These are phyloP conservation scores for Phytophthora kernoviae DNA, from an alignment of 352 stramenopile genomes.

Conservation along the genomic window DNA sequence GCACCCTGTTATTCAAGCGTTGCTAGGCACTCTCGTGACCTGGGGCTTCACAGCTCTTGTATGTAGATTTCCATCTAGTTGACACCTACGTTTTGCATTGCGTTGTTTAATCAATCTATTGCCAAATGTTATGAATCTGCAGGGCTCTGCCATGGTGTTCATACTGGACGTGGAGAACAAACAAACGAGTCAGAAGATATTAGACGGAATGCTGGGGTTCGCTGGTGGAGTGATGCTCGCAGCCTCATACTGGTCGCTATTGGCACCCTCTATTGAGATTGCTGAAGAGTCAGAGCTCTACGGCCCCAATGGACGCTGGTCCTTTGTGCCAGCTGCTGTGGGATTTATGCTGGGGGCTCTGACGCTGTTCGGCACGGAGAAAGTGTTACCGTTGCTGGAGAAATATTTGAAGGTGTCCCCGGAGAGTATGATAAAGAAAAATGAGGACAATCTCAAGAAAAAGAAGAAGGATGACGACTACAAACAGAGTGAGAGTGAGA, in stretches of 20 bases:
- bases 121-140: no score
- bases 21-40: conserved; percentile 83
- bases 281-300: conserved; percentile 81
- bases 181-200: conserved; percentile 77
- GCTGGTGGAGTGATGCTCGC: conserved; percentile 91
- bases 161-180: conserved; percentile 83
- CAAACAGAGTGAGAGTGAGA: conserved; percentile 39
- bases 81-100: no score
- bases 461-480: conserved; percentile 32
- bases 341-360: conserved; percentile 81
- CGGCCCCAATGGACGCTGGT: conserved; percentile 68
- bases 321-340: conserved; percentile 83
- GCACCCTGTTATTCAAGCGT: conserved; percentile 77
- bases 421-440: conserved; percentile 59
- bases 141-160: conserved; percentile 83
- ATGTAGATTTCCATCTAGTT: no score
- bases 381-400: conserved; percentile 64
- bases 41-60: conserved; percentile 85
- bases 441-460: conserved; percentile 40
- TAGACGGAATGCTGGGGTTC: conserved; percentile 89
- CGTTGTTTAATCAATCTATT: conserved; percentile 8
- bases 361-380: conserved; percentile 79
- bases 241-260: conserved; percentile 89
- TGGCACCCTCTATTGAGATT: conserved; percentile 89
- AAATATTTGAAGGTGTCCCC: conserved; percentile 38